Base-by-base conservation (phyloP, 257 asterid genomes). In the Plantago ovata region DNA sequence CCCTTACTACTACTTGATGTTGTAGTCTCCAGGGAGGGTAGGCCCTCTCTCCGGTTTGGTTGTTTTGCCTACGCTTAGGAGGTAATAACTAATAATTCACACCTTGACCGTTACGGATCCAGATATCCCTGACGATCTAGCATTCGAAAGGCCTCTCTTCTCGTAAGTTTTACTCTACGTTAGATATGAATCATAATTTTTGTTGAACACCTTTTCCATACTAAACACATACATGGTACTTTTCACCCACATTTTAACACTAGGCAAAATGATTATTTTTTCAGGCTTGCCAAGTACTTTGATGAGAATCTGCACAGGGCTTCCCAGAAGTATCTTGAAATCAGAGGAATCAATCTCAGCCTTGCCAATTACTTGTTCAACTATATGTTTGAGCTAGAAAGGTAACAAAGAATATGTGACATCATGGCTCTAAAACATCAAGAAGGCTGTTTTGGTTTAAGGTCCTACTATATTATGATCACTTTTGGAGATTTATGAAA, bases 241-340 rank as follows among this genome's bases (percentile, higher is more conserved):
- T 45, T 20, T 45, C 55, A 20, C 55, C 36, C 13, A 32, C 22
- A 21, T 14, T 21, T 50, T n/a, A 12, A 22, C n/a, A 6, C 9
- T 22, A n/a, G n/a, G 10, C 24, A 18, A 54, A 28, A 15, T 46
- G 23, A n/a, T 42, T 42, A 10, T 8, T 9, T 52, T 20, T 36
- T 39, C 22, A 86, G 96, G 71, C 94, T n/a, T n/a, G n/a, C n/a
- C n/a, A n/a, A n/a, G n/a, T n/a, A 89, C 62, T 81, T 93, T 87
- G 99, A 93, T 50, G 96, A 93, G 74, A 89, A 86, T 69, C 70
- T 93, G 79, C 97, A 89, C n/a, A n/a, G n/a, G 79, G 93, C 95
- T 40, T 93, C 89, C 79, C 89, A 76, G 78, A 89, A 89, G 86
- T 93, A 89, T 73, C 73, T 93, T 44, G 96, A 93, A 76, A 73